Evolutionary conservation across 148 eudicot species (phyloP).

Genomic region (Silene conica): DNA sequence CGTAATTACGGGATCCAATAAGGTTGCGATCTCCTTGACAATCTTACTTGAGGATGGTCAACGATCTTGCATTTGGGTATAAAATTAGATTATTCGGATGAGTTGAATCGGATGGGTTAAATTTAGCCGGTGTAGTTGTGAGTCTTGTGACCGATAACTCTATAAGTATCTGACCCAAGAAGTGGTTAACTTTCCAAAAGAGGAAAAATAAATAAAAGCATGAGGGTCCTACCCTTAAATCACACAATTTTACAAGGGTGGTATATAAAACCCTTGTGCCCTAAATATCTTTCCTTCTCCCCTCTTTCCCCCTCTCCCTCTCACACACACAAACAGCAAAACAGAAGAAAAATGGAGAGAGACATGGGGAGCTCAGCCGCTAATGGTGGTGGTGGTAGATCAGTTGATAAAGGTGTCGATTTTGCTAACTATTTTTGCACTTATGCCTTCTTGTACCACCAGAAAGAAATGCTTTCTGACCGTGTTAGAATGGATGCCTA

Average conservation of each 20-base stretch:
- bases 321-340: background rate
- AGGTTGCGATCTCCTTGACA: too few species aligned
- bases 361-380: constrained; percentile 39
- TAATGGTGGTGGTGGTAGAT: constrained; percentile 31
- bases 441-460: constrained; percentile 85
- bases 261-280: constrained; percentile 20
- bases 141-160: too few species aligned
- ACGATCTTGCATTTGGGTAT: too few species aligned
- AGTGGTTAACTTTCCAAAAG: background rate
- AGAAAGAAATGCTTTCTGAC: constrained; percentile 97
- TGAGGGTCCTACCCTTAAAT: constrained; percentile 13
- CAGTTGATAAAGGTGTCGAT: constrained; percentile 82
- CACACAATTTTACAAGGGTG: background rate
- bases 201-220: background rate
- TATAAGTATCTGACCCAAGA: too few species aligned
- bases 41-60: too few species aligned
- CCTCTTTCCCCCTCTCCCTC: background rate
- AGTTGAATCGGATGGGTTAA: too few species aligned
- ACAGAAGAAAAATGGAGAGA: constrained; percentile 11
- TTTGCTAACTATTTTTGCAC: constrained; percentile 97
- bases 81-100: too few species aligned
- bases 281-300: constrained; percentile 19
- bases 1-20: too few species aligned
- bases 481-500: constrained; percentile 95
- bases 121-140: too few species aligned